Conservation (phyloP, 768 basidiomycete species). For the Boletus fagicola region DNA sequence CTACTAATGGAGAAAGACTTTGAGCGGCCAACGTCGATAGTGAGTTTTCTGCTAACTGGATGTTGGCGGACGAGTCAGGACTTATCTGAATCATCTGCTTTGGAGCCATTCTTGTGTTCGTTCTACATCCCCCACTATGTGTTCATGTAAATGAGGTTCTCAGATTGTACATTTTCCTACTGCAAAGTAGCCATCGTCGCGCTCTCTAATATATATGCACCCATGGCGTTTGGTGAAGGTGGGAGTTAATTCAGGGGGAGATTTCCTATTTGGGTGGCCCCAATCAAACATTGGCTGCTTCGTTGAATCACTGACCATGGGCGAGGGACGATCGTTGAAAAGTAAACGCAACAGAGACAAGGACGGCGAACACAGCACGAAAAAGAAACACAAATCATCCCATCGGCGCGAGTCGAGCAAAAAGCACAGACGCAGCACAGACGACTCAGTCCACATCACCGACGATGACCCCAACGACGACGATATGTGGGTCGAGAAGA, state of each 20-base stretch:
- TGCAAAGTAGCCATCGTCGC: too few species aligned
- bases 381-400: constrained; percentile 54
- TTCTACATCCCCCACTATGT: too few species aligned
- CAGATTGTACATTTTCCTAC: too few species aligned
- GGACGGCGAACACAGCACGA: constrained; percentile 45
- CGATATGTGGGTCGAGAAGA: constrained; percentile 87
- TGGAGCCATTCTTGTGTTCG: too few species aligned
- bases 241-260: neutral
- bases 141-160: too few species aligned
- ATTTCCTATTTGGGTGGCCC: constrained; percentile 2
- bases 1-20: too few species aligned
- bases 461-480: constrained; percentile 77
- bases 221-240: neutral
- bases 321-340: constrained; percentile 22
- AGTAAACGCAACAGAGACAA: constrained; percentile 35
- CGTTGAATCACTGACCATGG: constrained; percentile 20
- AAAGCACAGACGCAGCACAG: constrained; percentile 35
- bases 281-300: neutral
- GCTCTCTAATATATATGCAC: too few species aligned
- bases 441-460: constrained; percentile 40
- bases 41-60: too few species aligned
- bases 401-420: constrained; percentile 35
- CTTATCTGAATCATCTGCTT: too few species aligned
- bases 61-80: too few species aligned
- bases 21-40: too few species aligned